These are phyloP conservation scores for Perkinsus chesapeaki DNA, from an alignment of 169 alveolate species.

Conservation along the genomic window DNA sequence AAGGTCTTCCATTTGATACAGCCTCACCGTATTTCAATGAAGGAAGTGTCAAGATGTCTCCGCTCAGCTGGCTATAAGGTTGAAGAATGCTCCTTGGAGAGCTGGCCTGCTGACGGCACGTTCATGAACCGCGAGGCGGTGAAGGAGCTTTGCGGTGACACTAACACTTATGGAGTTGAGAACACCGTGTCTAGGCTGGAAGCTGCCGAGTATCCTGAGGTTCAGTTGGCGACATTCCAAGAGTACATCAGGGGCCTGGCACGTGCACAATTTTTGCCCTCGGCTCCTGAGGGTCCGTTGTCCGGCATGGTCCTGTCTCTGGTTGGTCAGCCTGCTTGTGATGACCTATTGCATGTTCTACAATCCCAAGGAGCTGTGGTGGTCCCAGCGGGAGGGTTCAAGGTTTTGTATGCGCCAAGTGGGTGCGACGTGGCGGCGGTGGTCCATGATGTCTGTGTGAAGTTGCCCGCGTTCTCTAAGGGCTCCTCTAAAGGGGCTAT, in stretches of 20 bases:
- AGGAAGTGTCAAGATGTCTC: not conserved
- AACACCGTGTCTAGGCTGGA: not conserved
- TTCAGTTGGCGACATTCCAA: not conserved
- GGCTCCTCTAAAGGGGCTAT: not conserved
- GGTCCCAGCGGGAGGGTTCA: not conserved
- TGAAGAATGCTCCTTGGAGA: not conserved
- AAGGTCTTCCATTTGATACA: not conserved
- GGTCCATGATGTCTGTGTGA: not conserved
- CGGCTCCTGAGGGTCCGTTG: not conserved
- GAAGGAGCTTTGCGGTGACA: not conserved
- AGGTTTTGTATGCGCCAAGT: not conserved
- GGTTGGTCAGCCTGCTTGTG: not conserved
- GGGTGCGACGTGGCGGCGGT: not conserved
- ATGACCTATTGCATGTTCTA: not conserved
- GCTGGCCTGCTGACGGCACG: not conserved
- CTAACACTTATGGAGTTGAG: not conserved
- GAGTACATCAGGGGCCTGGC: not conserved
- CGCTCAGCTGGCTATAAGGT: not conserved
- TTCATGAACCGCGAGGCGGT: not conserved
- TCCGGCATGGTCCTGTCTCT: not conserved
- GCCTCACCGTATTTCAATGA: not conserved
- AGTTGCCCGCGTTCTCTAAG: not conserved
- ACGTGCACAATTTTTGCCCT: not conserved
- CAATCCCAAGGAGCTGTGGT: not conserved
- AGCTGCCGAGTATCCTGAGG: not conserved